Base-by-base conservation (phyloP, 2,329 filamentous ascomycete species). In the Atkinsonella hypoxylon region DNA sequence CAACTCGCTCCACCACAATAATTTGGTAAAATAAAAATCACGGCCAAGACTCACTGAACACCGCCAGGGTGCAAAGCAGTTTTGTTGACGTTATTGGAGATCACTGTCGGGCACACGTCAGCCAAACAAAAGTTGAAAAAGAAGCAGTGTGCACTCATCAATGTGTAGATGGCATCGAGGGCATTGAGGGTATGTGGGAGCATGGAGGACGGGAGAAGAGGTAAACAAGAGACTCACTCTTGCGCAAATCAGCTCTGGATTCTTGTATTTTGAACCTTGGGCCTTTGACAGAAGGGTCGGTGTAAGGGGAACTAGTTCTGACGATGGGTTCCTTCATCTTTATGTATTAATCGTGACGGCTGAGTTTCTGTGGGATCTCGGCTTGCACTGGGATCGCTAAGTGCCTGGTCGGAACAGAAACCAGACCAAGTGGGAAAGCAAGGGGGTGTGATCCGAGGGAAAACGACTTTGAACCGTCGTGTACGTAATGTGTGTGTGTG, bases 51-150 rank as follows among this genome's bases (percentile, higher is more conserved):
- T 70, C 80, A 94, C 88, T 86, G 78, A 60, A 96, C 85, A 83
- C 90, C 90, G 68, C 82, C 76, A 56, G 90, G 90, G 79, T 95
- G 89, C 61, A 95, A 84, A 63, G 81, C 81, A 63, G 90, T 96
- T 77, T 90, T 91, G 82, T 96, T 95, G 65, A 96, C 79, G 66
- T 74, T 77, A 62, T 69, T 76, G 63, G 67, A 61, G 67, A 77
- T 69, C 76, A 81, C 75, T 78, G 57, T 18, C 44, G 50, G 10
- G 31, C 31, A 53, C 47, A 31, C 11, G 32, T 45, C 39, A 45
- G 44, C 26, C 38, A n/a, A 38, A 11, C 30, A 17, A 20, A 45
- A 40, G 42, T 43, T 36, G 10, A 10, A 20, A 15, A 12, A 36
- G 34, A 15, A 36, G 1, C 11, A 9, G 34, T 12, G 11, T 36